Evolutionary conservation across 345 rosid species (phyloP).

Genomic region (Corchorus capsularis): DNA sequence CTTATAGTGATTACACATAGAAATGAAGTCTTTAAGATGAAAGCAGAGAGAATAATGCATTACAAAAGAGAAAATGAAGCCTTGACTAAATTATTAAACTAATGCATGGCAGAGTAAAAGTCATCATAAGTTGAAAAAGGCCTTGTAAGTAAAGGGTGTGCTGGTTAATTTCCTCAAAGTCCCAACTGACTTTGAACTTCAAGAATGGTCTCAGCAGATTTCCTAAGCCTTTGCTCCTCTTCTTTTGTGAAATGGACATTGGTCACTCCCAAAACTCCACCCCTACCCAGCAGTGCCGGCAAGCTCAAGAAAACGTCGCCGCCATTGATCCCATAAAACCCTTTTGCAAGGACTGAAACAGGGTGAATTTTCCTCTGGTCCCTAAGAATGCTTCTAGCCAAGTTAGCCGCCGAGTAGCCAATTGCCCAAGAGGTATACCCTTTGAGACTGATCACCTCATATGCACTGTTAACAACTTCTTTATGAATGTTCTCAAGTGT

Average conservation of each 20-base stretch:
- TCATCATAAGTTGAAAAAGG: neutral
- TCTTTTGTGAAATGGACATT: conserved; percentile 75
- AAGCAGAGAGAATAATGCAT: too few species aligned
- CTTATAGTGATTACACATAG: too few species aligned
- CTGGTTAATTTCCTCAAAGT: conserved; percentile 28
- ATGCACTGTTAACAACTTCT: conserved; percentile 64
- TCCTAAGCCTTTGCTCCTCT: conserved; percentile 56
- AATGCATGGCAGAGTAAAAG: neutral
- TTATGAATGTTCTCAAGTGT: conserved; percentile 78
- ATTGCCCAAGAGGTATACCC: conserved; percentile 99
- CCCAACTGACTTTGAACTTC: conserved; percentile 73
- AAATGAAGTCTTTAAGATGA: too few species aligned
- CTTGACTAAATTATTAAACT: neutral
- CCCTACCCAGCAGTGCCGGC: conserved; percentile 76
- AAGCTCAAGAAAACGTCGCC: conserved; percentile 88
- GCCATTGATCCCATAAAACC: conserved; percentile 69
- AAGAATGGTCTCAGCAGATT: conserved; percentile 69
- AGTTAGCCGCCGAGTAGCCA: conserved; percentile 84
- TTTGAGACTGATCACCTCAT: conserved; percentile 80
- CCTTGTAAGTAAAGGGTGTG: neutral
- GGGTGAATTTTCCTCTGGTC: conserved; percentile 94
- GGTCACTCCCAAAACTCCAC: conserved; percentile 76
- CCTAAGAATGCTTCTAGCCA: conserved; percentile 73
- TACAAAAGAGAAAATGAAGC: too few species aligned
- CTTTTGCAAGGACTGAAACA: conserved; percentile 81